phyloP scores from a whole-genome alignment of 106 monocot genomes.

The Allium cepa region DNA sequence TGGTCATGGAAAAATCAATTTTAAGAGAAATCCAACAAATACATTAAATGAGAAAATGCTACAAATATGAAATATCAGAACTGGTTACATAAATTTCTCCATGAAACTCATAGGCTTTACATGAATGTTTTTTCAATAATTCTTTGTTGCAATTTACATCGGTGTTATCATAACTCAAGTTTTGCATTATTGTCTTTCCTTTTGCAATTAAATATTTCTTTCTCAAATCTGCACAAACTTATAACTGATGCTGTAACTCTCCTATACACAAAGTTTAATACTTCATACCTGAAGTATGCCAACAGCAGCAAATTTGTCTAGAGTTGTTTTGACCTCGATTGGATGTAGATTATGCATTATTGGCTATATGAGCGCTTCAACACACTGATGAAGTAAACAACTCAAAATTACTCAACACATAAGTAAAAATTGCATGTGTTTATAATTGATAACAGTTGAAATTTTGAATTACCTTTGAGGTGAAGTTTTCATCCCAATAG shows the following conservation, averaged over 20 bases:
- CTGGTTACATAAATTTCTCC: neutral
- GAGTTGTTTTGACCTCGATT: constrained; percentile 49
- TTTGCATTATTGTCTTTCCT: too few relatives aligned
- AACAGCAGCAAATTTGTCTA: constrained; percentile 92
- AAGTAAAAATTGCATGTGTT: neutral
- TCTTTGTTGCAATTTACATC: too few relatives aligned
- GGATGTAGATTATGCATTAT: constrained; percentile 48
- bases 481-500: constrained; percentile 92
- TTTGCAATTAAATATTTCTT: too few relatives aligned
- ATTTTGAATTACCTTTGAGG: constrained; percentile 54
- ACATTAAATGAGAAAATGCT: neutral
- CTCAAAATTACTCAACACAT: neutral
- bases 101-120: too few relatives aligned
- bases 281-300: constrained; percentile 78
- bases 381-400: constrained; percentile 36
- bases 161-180: too few relatives aligned
- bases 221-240: neutral
- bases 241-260: neutral
- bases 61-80: neutral
- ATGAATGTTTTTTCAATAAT: too few relatives aligned
- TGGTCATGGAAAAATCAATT: neutral
- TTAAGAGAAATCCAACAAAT: neutral
- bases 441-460: neutral
- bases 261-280: neutral
- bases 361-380: constrained; percentile 62